phyloP scores from a whole-genome alignment of 2,329 filamentous ascomycete genomes.

The Rachicladosporium sp. region DNA sequence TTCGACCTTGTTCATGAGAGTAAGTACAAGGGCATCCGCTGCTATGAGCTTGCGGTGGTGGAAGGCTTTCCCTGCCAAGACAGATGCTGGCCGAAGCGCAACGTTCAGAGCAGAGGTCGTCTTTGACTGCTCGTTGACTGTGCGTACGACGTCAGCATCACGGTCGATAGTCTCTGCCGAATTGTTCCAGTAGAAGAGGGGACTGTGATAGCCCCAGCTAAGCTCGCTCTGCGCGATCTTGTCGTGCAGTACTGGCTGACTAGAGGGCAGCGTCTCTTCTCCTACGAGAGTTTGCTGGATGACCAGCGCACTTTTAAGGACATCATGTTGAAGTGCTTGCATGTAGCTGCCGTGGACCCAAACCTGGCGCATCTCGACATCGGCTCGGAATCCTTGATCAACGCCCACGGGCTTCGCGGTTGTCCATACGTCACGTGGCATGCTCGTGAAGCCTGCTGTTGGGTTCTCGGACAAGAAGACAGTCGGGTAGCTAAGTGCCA shows the following conservation, averaged over 20 bases:
- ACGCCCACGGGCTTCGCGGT: slow-evolving; percentile 20
- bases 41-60: slow-evolving; percentile 54
- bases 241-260: slow-evolving; percentile 13
- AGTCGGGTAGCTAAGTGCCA: slow-evolving; percentile 60
- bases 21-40: slow-evolving; percentile 68
- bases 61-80: slow-evolving; percentile 72
- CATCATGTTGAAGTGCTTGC: slow-evolving; percentile 54
- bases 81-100: slow-evolving; percentile 63
- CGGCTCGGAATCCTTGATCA: slow-evolving; percentile 37
- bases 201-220: slow-evolving; percentile 72
- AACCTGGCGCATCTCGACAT: slow-evolving; percentile 70
- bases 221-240: slow-evolving; percentile 20
- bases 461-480: slow-evolving; percentile 63
- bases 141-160: slow-evolving; percentile 53
- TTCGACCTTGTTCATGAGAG: slow-evolving; percentile 55
- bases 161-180: slow-evolving; percentile 44
- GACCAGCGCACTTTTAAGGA: slow-evolving; percentile 54
- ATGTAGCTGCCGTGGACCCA: slow-evolving; percentile 77
- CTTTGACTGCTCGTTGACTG: slow-evolving; percentile 53
- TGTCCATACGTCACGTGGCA: slow-evolving; percentile 74
- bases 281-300: slow-evolving; percentile 61
- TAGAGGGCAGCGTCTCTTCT: slow-evolving; percentile 15
- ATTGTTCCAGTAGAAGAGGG: slow-evolving; percentile 68
- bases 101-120: slow-evolving; percentile 58
- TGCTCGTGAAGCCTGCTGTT: slow-evolving; percentile 55